These are phyloP conservation scores for Chrysosporium queenslandicum DNA, from an alignment of 2,329 filamentous ascomycete genomes.

Conservation along the genomic window DNA sequence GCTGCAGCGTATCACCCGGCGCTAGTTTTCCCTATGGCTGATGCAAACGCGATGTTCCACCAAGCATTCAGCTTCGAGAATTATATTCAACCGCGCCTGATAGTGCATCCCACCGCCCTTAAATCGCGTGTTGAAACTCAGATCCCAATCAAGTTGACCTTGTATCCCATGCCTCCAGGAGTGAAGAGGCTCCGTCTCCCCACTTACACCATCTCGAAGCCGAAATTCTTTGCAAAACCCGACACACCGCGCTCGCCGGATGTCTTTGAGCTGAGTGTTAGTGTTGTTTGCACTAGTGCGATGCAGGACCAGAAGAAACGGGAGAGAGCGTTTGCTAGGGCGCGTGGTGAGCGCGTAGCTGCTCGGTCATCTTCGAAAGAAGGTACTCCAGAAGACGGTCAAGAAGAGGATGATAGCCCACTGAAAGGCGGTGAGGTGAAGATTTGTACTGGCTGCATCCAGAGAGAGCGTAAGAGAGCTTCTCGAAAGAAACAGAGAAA, in stretches of 20 bases:
- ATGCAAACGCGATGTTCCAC: slow-evolving; percentile 24
- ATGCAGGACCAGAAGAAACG: slow-evolving; percentile 63
- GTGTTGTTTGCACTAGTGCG: slow-evolving; percentile 82
- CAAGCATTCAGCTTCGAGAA: slow-evolving; percentile 25
- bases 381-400: slow-evolving; percentile 42
- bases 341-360: slow-evolving; percentile 37
- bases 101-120: slow-evolving; percentile 56
- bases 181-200: slow-evolving; percentile 78
- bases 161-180: slow-evolving; percentile 64
- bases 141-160: slow-evolving; percentile 73
- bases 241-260: slow-evolving; percentile 53
- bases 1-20: slow-evolving; percentile 22
- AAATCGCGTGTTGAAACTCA: slow-evolving; percentile 96
- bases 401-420: slow-evolving; percentile 59
- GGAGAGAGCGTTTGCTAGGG: slow-evolving; percentile 56
- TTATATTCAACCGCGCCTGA: slow-evolving; percentile 39
- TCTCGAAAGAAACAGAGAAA: slow-evolving; percentile 90
- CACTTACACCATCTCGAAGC: slow-evolving; percentile 84
- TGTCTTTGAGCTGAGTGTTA: slow-evolving; percentile 67
- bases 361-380: slow-evolving; percentile 29
- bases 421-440: slow-evolving; percentile 86
- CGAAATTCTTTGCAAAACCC: slow-evolving; percentile 74
- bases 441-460: slow-evolving; percentile 87
- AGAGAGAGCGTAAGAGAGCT: slow-evolving; percentile 79
- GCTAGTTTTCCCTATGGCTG: slow-evolving; percentile 18